Conservation (phyloP, 2,329 filamentous ascomycete species). For the Xylariaceae sp. region DNA sequence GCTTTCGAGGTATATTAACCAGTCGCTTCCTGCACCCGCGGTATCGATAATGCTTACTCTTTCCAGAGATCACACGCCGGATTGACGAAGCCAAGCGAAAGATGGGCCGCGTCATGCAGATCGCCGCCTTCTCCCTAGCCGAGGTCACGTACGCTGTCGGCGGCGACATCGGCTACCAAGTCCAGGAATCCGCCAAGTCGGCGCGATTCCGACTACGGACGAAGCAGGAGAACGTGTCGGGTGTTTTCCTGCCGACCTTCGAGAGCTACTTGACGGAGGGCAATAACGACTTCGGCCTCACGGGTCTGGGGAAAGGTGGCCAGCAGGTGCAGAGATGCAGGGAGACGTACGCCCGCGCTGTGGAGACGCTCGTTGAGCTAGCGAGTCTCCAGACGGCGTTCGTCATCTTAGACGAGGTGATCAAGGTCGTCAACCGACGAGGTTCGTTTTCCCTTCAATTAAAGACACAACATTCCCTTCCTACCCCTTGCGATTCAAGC, state of each 20-base stretch:
- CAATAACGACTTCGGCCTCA: slow-evolving; percentile 93
- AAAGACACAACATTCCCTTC: neutral
- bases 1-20: slow-evolving; percentile 68
- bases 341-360: slow-evolving; percentile 92
- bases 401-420: slow-evolving; percentile 95
- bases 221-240: slow-evolving; percentile 97
- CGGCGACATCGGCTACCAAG: slow-evolving; percentile 92
- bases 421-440: slow-evolving; percentile 97
- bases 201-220: slow-evolving; percentile 90
- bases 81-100: slow-evolving; percentile 99
- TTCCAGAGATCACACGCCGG: slow-evolving; percentile 80
- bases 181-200: slow-evolving; percentile 90
- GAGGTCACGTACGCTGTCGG: slow-evolving; percentile 97
- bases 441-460: slow-evolving; percentile 43
- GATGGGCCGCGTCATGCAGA: slow-evolving; percentile 99
- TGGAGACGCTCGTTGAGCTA: slow-evolving; percentile 91
- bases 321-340: slow-evolving; percentile 93
- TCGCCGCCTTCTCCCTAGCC: slow-evolving; percentile 93
- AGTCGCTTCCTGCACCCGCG: neutral
- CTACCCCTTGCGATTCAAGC: slow-evolving; percentile 12
- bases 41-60: slow-evolving; percentile 12
- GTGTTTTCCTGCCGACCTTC: slow-evolving; percentile 88
- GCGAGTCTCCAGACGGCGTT: slow-evolving; percentile 97
- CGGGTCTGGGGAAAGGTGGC: slow-evolving; percentile 90
- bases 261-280: slow-evolving; percentile 86